A percentile compares a stretch with the other conserved stretches of the same genome.
phyloP scores from a whole-genome alignment of 148 eudicot species.

The Diospyros lotus region DNA sequence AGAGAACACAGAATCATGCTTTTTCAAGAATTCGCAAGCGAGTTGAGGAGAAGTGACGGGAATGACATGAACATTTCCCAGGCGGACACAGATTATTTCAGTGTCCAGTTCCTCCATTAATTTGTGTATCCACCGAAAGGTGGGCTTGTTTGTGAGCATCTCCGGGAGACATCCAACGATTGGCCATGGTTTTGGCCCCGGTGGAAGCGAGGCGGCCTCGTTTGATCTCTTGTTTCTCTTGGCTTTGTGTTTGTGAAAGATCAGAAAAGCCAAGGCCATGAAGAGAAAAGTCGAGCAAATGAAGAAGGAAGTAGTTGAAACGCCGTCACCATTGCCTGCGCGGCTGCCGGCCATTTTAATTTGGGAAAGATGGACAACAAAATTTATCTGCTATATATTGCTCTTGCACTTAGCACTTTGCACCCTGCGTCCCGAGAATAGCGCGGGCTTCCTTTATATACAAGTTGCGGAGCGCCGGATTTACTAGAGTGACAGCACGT shows the following conservation, averaged over 20 bases:
- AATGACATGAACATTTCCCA: conserved; percentile 13
- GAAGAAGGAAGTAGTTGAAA: neutral
- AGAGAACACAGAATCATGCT: conserved; percentile 13
- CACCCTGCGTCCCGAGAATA: no score
- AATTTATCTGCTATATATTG: no score
- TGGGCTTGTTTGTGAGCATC: conserved; percentile 3
- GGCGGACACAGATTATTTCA: conserved; percentile 10
- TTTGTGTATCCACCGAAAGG: conserved; percentile 18
- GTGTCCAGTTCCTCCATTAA: conserved; percentile 2
- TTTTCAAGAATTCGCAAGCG: conserved; percentile 12
- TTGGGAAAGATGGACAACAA: no score
- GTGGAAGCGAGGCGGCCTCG: neutral
- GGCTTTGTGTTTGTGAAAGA: neutral
- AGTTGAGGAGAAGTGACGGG: conserved; percentile 12
- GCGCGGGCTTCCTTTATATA: no score
- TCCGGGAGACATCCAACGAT: conserved; percentile 5
- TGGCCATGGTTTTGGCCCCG: conserved; percentile 18
- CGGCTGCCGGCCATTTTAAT: no score
- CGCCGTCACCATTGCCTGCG: no score
- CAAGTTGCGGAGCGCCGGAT: no score
- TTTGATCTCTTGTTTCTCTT: neutral
- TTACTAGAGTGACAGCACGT: no score
- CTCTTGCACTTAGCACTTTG: no score
- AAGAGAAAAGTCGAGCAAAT: neutral
- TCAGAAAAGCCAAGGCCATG: neutral